phyloP scores from a whole-genome alignment of 192 early-diverging fungal species.

The Umbelopsis sp. region DNA sequence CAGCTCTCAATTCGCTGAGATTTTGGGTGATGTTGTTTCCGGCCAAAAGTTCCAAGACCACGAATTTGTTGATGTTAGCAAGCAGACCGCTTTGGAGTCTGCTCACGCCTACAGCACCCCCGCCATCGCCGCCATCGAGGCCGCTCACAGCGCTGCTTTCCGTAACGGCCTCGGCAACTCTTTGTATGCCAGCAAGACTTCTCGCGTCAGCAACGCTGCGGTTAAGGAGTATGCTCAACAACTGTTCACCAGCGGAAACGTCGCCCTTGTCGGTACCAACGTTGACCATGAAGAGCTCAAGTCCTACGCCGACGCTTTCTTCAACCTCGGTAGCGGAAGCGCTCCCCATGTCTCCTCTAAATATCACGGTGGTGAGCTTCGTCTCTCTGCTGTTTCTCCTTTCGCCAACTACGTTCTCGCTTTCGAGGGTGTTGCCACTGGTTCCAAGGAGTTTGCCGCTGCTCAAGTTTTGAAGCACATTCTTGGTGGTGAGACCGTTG shows the following conservation, averaged over 20 bases:
- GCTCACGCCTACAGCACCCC: slow-evolving; percentile 64
- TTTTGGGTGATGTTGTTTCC: slow-evolving; percentile 77
- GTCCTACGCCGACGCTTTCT: slow-evolving; percentile 63
- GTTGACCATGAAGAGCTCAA: slow-evolving; percentile 74
- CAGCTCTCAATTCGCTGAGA: slow-evolving; percentile 79
- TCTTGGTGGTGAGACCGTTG: slow-evolving; percentile 61
- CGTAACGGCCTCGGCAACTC: slow-evolving; percentile 94
- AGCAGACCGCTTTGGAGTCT: slow-evolving; percentile 67
- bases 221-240: slow-evolving; percentile 75
- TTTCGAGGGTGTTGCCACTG: slow-evolving; percentile 69
- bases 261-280: slow-evolving; percentile 87
- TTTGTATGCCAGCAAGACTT: slow-evolving; percentile 75
- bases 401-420: slow-evolving; percentile 79
- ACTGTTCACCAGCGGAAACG: slow-evolving; percentile 70
- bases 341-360: slow-evolving; percentile 47
- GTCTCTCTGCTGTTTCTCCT: slow-evolving; percentile 65
- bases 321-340: slow-evolving; percentile 52
- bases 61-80: slow-evolving; percentile 79
- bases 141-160: slow-evolving; percentile 90
- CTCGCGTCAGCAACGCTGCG: slow-evolving; percentile 65
- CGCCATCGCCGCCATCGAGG: slow-evolving; percentile 70
- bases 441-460: slow-evolving; percentile 63
- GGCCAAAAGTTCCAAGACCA: slow-evolving; percentile 82
- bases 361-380: slow-evolving; percentile 86
- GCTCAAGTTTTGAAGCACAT: slow-evolving; percentile 64